phyloP scores from a whole-genome alignment of 495 filamentous ascomycete species.

The Penicillium bialowiezense region DNA sequence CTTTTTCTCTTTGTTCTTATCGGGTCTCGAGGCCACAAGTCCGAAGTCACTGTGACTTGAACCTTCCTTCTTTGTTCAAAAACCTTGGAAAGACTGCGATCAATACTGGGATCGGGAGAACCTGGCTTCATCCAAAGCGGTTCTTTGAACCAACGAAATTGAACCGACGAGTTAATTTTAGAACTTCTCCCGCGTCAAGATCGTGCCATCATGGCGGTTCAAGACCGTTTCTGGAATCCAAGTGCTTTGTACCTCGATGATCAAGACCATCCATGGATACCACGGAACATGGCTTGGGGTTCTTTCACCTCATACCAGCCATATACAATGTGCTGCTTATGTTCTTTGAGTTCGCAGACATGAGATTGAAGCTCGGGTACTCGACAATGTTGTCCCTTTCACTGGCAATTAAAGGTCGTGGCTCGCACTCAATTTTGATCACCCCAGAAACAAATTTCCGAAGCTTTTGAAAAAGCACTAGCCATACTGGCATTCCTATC shows the following conservation, averaged over 20 bases:
- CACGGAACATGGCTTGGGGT: not conserved
- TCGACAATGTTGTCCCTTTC: not conserved
- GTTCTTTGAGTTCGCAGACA: not conserved
- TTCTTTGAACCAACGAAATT: not conserved
- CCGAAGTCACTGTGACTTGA: too few relatives aligned
- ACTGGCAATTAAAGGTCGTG: slow-evolving; percentile 1
- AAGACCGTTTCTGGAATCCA: not conserved
- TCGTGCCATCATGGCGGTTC: not conserved
- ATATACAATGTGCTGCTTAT: not conserved
- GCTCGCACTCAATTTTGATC: not conserved
- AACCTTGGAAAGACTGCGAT: too few relatives aligned
- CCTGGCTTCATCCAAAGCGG: not conserved
- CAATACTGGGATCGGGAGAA: not conserved
- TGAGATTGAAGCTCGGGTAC: not conserved
- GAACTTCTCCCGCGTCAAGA: not conserved
- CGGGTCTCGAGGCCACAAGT: too few relatives aligned
- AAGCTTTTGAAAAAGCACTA: not conserved
- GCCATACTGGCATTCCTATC: not conserved
- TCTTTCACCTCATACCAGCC: slow-evolving; percentile 1
- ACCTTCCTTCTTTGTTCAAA: too few relatives aligned
- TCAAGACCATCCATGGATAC: not conserved
- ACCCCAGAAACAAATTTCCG: not conserved
- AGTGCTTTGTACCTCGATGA: not conserved
- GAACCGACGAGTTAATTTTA: not conserved
- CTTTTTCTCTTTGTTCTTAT: too few relatives aligned